Conservation (phyloP, 1,139 yeast genomes). For the Hansenula lynferdii region DNA sequence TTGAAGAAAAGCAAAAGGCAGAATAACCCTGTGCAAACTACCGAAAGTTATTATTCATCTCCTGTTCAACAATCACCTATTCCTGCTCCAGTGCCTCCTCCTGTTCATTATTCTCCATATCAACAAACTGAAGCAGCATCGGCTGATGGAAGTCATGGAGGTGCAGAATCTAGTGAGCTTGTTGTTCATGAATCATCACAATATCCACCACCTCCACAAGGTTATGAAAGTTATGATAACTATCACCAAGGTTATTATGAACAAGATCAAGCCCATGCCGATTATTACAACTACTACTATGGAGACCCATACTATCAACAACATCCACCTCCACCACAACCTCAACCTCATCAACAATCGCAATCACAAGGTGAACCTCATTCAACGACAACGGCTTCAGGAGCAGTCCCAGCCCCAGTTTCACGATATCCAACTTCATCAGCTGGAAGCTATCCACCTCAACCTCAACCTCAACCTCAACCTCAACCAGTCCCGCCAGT, state of each 20-base stretch:
- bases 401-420: background rate
- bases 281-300: background rate
- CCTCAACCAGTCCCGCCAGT: too few relatives aligned
- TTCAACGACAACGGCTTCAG: too few relatives aligned
- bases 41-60: background rate
- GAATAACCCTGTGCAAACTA: background rate
- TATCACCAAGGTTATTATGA: background rate
- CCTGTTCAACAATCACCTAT: background rate
- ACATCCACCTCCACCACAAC: background rate
- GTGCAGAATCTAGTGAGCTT: background rate
- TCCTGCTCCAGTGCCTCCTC: background rate
- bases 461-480: slow-evolving; percentile 2
- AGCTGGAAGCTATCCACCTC: background rate
- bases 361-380: too few relatives aligned
- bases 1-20: background rate
- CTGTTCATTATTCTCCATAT: background rate
- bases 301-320: background rate
- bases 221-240: background rate
- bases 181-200: background rate
- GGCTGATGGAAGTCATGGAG: background rate
- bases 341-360: background rate
- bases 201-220: background rate
- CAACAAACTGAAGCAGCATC: background rate
- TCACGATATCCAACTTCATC: background rate
- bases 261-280: too few relatives aligned